These are phyloP conservation scores for Lactarius trivialis DNA, from an alignment of 768 basidiomycete genomes.

Conservation along the genomic window DNA sequence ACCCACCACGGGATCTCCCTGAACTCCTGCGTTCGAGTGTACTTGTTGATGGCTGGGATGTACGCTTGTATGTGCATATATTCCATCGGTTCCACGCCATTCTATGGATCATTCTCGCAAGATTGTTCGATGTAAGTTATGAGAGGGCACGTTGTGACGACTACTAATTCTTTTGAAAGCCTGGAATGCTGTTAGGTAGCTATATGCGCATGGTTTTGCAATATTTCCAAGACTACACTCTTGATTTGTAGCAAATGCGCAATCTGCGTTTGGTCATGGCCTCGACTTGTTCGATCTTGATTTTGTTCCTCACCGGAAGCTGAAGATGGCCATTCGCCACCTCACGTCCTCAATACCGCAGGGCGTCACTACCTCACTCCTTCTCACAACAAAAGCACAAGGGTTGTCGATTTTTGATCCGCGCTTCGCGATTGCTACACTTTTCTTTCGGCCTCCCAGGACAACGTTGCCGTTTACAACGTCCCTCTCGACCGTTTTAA, in stretches of 20 bases:
- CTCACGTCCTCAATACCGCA: background rate
- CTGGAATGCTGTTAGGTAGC: background rate
- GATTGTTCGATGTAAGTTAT: background rate
- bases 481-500: background rate
- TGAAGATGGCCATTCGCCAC: background rate
- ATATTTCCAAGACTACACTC: background rate
- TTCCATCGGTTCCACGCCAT: background rate
- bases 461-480: conserved; percentile 1
- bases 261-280: no score
- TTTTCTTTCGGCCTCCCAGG: background rate
- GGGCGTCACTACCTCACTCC: background rate
- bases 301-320: background rate
- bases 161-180: background rate
- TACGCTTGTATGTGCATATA: background rate
- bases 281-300: background rate
- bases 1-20: background rate
- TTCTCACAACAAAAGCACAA: conserved; percentile 2
- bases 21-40: background rate
- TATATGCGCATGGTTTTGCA: background rate
- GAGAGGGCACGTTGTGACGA: background rate
- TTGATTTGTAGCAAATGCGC: background rate
- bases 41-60: background rate
- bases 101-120: background rate
- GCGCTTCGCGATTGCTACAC: background rate
- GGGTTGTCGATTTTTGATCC: background rate